Base-by-base conservation (phyloP, 225 moss, liverwort and hornwort species). In the Sphagnum contortum region DNA sequence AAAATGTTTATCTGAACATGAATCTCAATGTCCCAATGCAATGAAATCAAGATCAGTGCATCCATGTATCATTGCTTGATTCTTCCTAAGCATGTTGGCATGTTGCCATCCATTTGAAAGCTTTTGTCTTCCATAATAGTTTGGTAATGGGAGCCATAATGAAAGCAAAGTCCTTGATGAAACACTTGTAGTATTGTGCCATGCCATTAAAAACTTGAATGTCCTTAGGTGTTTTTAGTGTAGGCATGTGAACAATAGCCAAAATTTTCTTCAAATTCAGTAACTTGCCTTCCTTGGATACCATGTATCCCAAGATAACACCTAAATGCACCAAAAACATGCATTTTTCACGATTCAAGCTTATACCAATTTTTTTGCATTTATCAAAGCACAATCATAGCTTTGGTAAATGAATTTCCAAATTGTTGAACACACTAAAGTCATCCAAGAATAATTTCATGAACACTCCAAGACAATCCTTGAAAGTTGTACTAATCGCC, bases 141-240 rank as follows among this genome's bases (percentile, higher is more conserved):
- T 61, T 61, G 44, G 60, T 61, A 46, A 61, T 61, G 8, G 45
- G 60, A 5, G 60, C 60, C 60, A 61, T 61, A 46, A 61, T 61
- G 60, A 61, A 61, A 3, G 60, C 44, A 45, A 61, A 61, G 29
- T 61, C 12, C 0, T 61, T 61, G 44, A 61, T 61, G 60, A 61
- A 61, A 45, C 45, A 61, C 11, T 2, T 5, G 12, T 61, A 44
- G 29, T 45, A 61, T 61, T 61, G 60, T 0, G 60, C 45, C 3
- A 44, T 4, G 45, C 44, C 60, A 44, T 44, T 61, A 47, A 61
- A 61, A 44, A 29, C 45, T 47, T 61, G 4, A 11, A 61, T 45
- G 4, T 44, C 12, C 5, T 46, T 5, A 3, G 11, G 5, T 6
- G 4, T 61, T 4, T 29, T 61, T 2, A 47, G 60, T 29, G 29